These are phyloP conservation scores for Melampsora americana DNA, from an alignment of 1,284 basidiomycete genomes.

Conservation along the genomic window DNA sequence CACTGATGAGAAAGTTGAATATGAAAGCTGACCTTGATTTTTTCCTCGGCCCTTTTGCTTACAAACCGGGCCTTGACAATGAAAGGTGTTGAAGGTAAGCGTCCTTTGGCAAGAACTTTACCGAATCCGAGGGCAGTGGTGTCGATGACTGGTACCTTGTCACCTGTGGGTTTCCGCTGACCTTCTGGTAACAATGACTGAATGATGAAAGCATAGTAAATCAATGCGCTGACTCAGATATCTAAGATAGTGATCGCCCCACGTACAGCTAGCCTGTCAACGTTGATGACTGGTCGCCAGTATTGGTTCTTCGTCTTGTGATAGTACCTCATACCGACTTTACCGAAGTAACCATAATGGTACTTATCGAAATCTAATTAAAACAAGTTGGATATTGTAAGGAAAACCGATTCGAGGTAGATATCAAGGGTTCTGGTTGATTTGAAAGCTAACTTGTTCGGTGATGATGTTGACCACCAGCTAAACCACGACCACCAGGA, in stretches of 20 bases:
- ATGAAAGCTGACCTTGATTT: slow-evolving; percentile 59
- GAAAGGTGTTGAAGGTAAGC: slow-evolving; percentile 66
- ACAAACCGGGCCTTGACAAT: slow-evolving; percentile 96
- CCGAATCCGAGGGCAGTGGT: slow-evolving; percentile 78
- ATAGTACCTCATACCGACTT: slow-evolving; percentile 91
- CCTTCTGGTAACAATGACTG: slow-evolving; percentile 36
- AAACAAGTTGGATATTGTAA: not conserved
- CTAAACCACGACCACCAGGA: slow-evolving; percentile 99
- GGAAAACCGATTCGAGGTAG: not conserved
- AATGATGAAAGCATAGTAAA: not conserved
- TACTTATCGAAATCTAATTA: slow-evolving; percentile 70
- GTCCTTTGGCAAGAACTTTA: slow-evolving; percentile 85
- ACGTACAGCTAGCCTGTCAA: slow-evolving; percentile 69
- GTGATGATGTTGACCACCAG: slow-evolving; percentile 99
- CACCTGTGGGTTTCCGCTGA: slow-evolving; percentile 59
- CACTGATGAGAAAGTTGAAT: not conserved
- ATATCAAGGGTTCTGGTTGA: not conserved
- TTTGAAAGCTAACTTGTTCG: slow-evolving; percentile 58
- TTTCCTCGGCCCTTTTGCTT: slow-evolving; percentile 75
- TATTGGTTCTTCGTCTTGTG: slow-evolving; percentile 85
- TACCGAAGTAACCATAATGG: slow-evolving; percentile 86
- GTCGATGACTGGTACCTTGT: slow-evolving; percentile 87
- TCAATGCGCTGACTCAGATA: not conserved
- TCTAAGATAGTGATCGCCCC: not conserved
- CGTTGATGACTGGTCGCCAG: slow-evolving; percentile 93